A percentile compares a stretch with the other conserved stretches of the same genome.
These are phyloP conservation scores for Ocimum tenuiflorum DNA, from an alignment of 257 asterid genomes.

Conservation along the genomic window DNA sequence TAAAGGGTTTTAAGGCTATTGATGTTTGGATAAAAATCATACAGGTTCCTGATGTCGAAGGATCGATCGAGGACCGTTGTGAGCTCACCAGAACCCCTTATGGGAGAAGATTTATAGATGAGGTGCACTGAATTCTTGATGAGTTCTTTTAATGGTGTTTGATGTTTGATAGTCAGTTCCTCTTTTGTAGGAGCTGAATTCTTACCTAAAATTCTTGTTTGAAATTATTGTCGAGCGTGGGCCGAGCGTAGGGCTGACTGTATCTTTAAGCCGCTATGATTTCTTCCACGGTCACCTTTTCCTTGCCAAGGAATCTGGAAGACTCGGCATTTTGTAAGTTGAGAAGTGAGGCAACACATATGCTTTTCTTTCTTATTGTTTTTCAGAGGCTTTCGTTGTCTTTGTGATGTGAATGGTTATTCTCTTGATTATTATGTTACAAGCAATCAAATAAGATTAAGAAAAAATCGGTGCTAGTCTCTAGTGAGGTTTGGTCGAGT, in stretches of 20 bases:
- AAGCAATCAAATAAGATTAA: constrained; percentile 1
- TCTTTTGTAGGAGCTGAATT: constrained; percentile 68
- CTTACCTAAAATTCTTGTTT: constrained; percentile 60
- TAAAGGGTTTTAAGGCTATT: not conserved
- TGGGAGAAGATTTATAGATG: constrained; percentile 58
- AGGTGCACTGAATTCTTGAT: constrained; percentile 30
- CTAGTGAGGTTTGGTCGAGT: constrained; percentile 1
- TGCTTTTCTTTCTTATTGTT: not conserved
- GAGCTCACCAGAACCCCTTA: constrained; percentile 78
- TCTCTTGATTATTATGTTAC: not conserved
- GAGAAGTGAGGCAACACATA: constrained; percentile 6
- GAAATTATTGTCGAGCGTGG: constrained; percentile 63
- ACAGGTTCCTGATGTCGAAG: constrained; percentile 95
- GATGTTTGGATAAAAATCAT: constrained; percentile 11
- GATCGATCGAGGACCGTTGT: constrained; percentile 54
- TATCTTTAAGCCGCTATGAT: constrained; percentile 74
- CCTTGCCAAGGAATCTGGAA: constrained; percentile 60
- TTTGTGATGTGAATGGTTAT: not conserved
- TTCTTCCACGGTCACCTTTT: constrained; percentile 92
- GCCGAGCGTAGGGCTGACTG: constrained; percentile 70
- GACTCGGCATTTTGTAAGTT: constrained; percentile 96
- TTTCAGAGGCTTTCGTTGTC: not conserved
- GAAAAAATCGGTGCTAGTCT: not conserved
- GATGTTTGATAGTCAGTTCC: constrained; percentile 4
- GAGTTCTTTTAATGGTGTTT: not conserved